These are phyloP conservation scores for Fraxinus latifolia DNA, from an alignment of 305 asterid species.

Conservation along the genomic window DNA sequence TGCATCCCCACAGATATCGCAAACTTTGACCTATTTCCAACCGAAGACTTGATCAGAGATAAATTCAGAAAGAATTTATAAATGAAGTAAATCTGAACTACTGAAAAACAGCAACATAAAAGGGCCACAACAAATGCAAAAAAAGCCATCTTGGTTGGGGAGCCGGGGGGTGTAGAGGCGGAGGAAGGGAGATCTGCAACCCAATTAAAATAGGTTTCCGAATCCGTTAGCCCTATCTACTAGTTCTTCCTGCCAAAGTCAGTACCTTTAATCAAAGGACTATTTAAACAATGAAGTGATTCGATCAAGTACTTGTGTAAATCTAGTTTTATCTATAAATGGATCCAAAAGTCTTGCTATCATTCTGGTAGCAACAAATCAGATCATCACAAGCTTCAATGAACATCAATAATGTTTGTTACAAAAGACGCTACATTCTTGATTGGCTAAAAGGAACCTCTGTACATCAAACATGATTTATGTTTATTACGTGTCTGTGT, in stretches of 20 bases:
- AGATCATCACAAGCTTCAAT: neutral
- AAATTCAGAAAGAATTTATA: neutral
- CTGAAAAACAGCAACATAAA: neutral
- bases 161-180: neutral
- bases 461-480: neutral
- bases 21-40: conserved; percentile 75
- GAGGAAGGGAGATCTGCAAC: neutral
- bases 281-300: neutral
- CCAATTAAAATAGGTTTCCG: neutral
- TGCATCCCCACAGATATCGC: conserved; percentile 93
- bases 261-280: neutral
- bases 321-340: neutral
- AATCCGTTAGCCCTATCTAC: neutral
- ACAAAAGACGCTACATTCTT: neutral
- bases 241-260: neutral
- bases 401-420: neutral
- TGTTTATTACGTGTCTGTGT: neutral
- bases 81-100: neutral
- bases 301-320: neutral
- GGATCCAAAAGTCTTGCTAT: neutral
- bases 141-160: neutral
- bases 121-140: neutral
- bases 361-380: neutral
- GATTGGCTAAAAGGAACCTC: neutral
- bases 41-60: conserved; percentile 21